Percentiles rank a stretch among this genome's conserved stretches.
phyloP scores from a whole-genome alignment of 495 filamentous ascomycete genomes.

The Clavariopsis aquatica region DNA sequence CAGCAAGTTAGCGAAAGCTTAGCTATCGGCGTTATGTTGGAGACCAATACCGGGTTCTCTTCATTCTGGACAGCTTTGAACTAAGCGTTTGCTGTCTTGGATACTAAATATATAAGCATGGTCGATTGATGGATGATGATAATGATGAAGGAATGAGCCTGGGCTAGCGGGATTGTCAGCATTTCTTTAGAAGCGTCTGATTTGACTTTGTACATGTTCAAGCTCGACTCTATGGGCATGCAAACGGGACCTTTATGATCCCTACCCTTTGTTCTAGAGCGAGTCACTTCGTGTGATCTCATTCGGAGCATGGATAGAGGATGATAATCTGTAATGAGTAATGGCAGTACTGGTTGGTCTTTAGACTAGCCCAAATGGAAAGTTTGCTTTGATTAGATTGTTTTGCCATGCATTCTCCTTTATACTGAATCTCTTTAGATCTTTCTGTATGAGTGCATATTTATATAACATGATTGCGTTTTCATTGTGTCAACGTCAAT shows the following conservation, averaged over 20 bases:
- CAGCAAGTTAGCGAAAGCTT: conserved; percentile 14
- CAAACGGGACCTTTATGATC: neutral
- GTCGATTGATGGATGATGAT: conserved; percentile 4
- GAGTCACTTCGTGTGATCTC: conserved; percentile 7
- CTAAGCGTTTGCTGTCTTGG: conserved; percentile 13
- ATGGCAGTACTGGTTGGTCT: conserved; percentile 11
- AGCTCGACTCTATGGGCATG: neutral
- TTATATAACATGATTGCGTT: neutral
- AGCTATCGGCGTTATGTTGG: conserved; percentile 16
- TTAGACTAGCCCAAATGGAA: neutral
- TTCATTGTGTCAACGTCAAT: neutral
- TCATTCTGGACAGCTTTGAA: conserved; percentile 4
- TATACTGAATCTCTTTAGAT: too few relatives aligned
- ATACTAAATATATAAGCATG: conserved; percentile 10
- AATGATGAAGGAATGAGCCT: conserved; percentile 23
- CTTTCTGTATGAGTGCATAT: neutral
- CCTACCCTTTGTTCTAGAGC: conserved; percentile 1
- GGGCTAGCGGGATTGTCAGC: conserved; percentile 9
- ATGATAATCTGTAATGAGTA: conserved; percentile 36
- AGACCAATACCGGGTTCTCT: conserved; percentile 3
- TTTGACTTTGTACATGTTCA: neutral
- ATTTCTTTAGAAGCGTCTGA: conserved; percentile 4
- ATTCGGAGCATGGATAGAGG: conserved; percentile 4
- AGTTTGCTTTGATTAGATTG: too few relatives aligned
- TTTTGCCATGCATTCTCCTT: too few relatives aligned